These are phyloP conservation scores for Leccinum fallax DNA, from an alignment of 1,284 basidiomycete species.

Conservation along the genomic window DNA sequence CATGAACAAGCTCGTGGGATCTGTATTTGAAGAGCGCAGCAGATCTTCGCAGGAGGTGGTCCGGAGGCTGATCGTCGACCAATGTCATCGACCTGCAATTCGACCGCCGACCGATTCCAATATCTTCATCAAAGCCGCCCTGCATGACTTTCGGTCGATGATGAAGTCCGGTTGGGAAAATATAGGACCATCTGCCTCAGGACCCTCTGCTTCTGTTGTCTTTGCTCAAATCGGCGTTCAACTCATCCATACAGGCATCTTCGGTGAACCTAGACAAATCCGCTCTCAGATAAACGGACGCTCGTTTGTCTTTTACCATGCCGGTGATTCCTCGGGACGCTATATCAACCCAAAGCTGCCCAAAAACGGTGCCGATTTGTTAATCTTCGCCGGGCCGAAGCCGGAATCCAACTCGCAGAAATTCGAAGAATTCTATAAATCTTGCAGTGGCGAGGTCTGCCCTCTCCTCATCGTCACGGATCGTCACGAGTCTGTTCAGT, in stretches of 20 bases:
- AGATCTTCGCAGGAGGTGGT: constrained; percentile 20
- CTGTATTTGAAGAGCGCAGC: constrained; percentile 25
- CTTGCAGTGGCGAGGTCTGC: constrained; percentile 28
- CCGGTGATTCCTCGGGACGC: constrained; percentile 15
- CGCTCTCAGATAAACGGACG: constrained; percentile 30
- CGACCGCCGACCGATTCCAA: constrained; percentile 24
- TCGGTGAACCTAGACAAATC: constrained; percentile 25
- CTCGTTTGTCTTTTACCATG: constrained; percentile 27
- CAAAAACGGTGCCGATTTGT: constrained; percentile 30
- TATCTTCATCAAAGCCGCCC: constrained; percentile 28
- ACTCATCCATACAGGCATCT: constrained; percentile 18
- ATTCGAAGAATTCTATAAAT: constrained; percentile 21
- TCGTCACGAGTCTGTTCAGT: not conserved
- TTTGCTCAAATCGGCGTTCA: constrained; percentile 24
- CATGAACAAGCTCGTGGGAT: constrained; percentile 13
- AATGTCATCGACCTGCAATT: constrained; percentile 19
- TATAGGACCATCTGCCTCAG: constrained; percentile 17
- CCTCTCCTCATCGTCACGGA: constrained; percentile 31
- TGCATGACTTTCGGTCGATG: constrained; percentile 28
- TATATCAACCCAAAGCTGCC: constrained; percentile 21
- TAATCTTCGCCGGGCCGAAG: constrained; percentile 24
- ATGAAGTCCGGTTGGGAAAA: constrained; percentile 31
- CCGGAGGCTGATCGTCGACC: constrained; percentile 21
- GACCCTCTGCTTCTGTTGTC: constrained; percentile 19
- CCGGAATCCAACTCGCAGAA: constrained; percentile 13